phyloP scores from a whole-genome alignment of 345 rosid species.

The Lepidium aucheri region DNA sequence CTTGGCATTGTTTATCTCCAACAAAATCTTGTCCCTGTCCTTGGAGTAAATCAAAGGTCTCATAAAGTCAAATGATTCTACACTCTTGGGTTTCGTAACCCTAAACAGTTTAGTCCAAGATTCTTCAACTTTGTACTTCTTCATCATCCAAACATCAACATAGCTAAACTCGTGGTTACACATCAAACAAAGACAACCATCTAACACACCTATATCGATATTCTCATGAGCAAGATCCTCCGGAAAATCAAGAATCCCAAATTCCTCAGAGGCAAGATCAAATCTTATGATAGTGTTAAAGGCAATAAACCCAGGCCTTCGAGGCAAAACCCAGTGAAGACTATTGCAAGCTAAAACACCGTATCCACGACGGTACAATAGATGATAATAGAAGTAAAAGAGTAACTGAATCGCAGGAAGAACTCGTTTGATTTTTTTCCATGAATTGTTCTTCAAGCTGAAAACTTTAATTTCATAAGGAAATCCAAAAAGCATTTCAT shows the following conservation, averaged over 20 bases:
- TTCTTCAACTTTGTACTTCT: slow-evolving; percentile 35
- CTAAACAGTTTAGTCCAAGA: slow-evolving; percentile 49
- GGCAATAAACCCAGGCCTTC: slow-evolving; percentile 12
- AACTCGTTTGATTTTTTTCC: slow-evolving; percentile 30
- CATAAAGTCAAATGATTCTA: slow-evolving; percentile 25
- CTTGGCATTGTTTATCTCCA: slow-evolving; percentile 36
- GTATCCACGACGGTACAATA: slow-evolving; percentile 17
- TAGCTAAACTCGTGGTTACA: slow-evolving; percentile 17
- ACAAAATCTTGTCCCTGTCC: slow-evolving; percentile 32
- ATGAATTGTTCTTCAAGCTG: slow-evolving; percentile 25
- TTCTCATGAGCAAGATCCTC: slow-evolving; percentile 9
- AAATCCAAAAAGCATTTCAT: not conserved
- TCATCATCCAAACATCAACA: slow-evolving; percentile 61
- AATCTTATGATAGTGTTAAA: slow-evolving; percentile 31
- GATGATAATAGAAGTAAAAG: slow-evolving; percentile 14
- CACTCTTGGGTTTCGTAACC: slow-evolving; percentile 10
- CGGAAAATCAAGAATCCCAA: slow-evolving; percentile 30
- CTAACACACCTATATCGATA: slow-evolving; percentile 37
- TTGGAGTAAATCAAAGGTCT: slow-evolving; percentile 41
- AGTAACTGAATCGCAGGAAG: slow-evolving; percentile 15
- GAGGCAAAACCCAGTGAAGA: slow-evolving; percentile 46
- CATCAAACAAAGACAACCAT: slow-evolving; percentile 36
- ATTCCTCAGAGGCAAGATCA: slow-evolving; percentile 38
- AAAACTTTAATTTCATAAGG: slow-evolving; percentile 37
- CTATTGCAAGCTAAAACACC: slow-evolving; percentile 42